phyloP scores from a whole-genome alignment of 2,329 filamentous ascomycete species.

The Xylariaceae sp. region DNA sequence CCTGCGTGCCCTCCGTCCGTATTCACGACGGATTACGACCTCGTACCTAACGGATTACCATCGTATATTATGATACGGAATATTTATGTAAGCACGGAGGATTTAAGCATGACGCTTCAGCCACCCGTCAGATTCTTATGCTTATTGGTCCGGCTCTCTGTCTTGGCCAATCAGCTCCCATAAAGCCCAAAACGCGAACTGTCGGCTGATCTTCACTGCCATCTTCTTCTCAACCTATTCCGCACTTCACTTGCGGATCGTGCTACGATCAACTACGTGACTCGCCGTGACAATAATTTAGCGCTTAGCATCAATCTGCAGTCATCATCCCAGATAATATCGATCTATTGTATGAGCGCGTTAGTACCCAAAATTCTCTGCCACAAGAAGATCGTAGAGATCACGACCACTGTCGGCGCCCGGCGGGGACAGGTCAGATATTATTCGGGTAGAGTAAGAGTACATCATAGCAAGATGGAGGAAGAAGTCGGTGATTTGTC shows the following conservation, averaged over 20 bases:
- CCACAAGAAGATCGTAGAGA: background rate
- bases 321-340: background rate
- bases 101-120: conserved; percentile 1
- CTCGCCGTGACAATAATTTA: background rate
- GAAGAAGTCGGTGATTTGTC: conserved; percentile 6
- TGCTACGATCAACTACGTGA: background rate
- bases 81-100: conserved; percentile 3
- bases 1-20: background rate
- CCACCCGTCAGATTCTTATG: background rate
- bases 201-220: background rate
- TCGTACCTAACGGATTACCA: background rate
- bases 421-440: background rate
- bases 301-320: background rate
- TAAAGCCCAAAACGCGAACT: background rate
- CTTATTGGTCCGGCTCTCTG: conserved; percentile 5
- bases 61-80: background rate
- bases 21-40: too few species aligned
- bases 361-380: background rate
- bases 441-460: background rate
- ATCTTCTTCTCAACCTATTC: background rate
- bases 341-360: background rate
- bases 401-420: background rate
- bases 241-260: background rate
- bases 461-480: conserved; percentile 2
- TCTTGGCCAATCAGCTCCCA: conserved; percentile 3